Conservation (phyloP, 2,329 filamentous ascomycete genomes). For the Colletotrichum agaves region DNA sequence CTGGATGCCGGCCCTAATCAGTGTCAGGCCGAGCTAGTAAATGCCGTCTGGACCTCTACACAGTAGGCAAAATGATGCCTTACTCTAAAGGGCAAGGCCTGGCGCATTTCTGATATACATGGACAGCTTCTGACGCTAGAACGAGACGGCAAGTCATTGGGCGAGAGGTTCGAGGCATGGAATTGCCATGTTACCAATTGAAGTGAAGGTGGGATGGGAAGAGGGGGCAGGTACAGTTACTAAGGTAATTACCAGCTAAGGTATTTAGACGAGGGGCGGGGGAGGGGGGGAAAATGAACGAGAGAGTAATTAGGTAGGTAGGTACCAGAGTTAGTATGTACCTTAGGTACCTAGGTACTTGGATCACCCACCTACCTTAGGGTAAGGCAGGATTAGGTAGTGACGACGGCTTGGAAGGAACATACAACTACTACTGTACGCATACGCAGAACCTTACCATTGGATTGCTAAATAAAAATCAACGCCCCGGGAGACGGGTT, state of each 20-base stretch:
- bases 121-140: not conserved
- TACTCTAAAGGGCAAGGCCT: not conserved
- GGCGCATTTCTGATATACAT: not conserved
- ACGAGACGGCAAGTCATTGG: not conserved
- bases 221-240: not conserved
- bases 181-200: not conserved
- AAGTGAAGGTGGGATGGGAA: constrained; percentile 7
- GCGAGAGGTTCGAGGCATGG: not conserved
- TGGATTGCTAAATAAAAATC: constrained; percentile 15
- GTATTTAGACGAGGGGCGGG: not conserved
- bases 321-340: not conserved
- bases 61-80: not conserved
- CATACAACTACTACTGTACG: too few relatives aligned
- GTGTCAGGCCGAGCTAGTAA: not conserved
- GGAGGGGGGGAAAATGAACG: too few relatives aligned
- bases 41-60: too few relatives aligned
- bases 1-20: not conserved
- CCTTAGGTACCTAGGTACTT: too few relatives aligned
- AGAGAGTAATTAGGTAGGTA: not conserved
- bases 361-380: too few relatives aligned
- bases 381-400: too few relatives aligned
- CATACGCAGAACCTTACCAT: too few relatives aligned
- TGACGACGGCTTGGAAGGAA: not conserved
- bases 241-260: too few relatives aligned
- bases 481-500: constrained; percentile 23